phyloP scores from a whole-genome alignment of 78 protist genomes.

The Chrysochromulina tobinii region DNA sequence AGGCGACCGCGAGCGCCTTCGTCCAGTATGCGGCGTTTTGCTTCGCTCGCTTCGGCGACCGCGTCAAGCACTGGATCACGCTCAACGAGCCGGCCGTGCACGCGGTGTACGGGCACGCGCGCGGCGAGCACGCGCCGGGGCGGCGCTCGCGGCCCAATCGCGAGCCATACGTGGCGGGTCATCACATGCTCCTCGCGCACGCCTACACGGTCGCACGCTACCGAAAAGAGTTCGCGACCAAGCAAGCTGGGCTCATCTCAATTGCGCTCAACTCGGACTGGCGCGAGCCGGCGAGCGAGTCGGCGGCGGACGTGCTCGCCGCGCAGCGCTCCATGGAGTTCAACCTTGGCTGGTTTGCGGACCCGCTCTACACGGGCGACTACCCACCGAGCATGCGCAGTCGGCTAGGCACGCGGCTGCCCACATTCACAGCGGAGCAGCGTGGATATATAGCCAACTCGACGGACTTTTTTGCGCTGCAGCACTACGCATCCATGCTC shows the following conservation, averaged over 20 bases:
- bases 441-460: background rate
- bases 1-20: background rate
- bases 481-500: conserved; percentile 45
- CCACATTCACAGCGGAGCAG: conserved; percentile 31
- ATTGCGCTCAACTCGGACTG: conserved; percentile 43
- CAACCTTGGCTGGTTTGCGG: conserved; percentile 57
- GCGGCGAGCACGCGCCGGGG: conserved; percentile 4
- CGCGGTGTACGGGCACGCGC: background rate
- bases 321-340: conserved; percentile 50
- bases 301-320: conserved; percentile 41
- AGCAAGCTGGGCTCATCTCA: conserved; percentile 34
- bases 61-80: conserved; percentile 66
- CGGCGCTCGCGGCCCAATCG: background rate
- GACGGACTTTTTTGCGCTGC: conserved; percentile 63
- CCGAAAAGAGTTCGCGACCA: background rate
- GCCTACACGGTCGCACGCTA: conserved; percentile 27
- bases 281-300: conserved; percentile 8
- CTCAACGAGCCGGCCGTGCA: conserved; percentile 59
- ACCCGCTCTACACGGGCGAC: conserved; percentile 48
- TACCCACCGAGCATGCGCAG: conserved; percentile 54
- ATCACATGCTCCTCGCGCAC: conserved; percentile 54
- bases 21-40: conserved; percentile 48
- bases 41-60: conserved; percentile 62
- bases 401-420: conserved; percentile 46
- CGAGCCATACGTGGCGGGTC: conserved; percentile 48